Conservation (phyloP, 2,329 filamentous ascomycete genomes). For the Aspergillus proliferans region DNA sequence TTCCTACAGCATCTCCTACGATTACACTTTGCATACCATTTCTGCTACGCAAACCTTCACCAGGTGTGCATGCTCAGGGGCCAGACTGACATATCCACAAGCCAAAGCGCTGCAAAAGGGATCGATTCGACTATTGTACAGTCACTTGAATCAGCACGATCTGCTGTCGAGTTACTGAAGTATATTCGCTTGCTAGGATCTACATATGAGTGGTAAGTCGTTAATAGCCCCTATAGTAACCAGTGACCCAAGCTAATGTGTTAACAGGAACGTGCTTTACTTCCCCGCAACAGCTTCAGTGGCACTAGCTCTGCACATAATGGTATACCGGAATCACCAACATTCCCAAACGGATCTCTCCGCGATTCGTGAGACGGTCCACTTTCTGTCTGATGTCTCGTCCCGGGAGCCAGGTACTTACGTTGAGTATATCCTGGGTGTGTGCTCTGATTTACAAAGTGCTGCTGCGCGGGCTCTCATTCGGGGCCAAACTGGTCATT, state of each 20-base stretch:
- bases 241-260: slow-evolving; percentile 1
- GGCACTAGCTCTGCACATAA: slow-evolving; percentile 2
- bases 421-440: slow-evolving; percentile 9
- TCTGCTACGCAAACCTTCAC: slow-evolving; percentile 12
- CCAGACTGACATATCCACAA: not conserved
- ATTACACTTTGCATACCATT: slow-evolving; percentile 12
- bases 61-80: slow-evolving; percentile 4
- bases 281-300: slow-evolving; percentile 9
- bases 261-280: slow-evolving; percentile 10
- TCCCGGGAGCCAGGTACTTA: slow-evolving; percentile 10
- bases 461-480: too few species aligned
- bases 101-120: not conserved
- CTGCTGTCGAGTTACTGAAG: slow-evolving; percentile 3
- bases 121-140: not conserved
- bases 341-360: slow-evolving; percentile 1
- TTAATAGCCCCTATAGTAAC: too few species aligned
- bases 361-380: slow-evolving; percentile 1
- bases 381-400: slow-evolving; percentile 5
- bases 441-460: too few species aligned
- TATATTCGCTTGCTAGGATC: slow-evolving; percentile 2
- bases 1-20: slow-evolving; percentile 10
- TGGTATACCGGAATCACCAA: slow-evolving; percentile 1
- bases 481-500: too few species aligned
- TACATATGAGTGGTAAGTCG: slow-evolving; percentile 1
- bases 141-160: slow-evolving; percentile 6